A percentile compares a stretch with the other conserved stretches of the same genome.
Conservation (phyloP, 202 grass and related monocot genomes). For the Saccharum hybrid region DNA sequence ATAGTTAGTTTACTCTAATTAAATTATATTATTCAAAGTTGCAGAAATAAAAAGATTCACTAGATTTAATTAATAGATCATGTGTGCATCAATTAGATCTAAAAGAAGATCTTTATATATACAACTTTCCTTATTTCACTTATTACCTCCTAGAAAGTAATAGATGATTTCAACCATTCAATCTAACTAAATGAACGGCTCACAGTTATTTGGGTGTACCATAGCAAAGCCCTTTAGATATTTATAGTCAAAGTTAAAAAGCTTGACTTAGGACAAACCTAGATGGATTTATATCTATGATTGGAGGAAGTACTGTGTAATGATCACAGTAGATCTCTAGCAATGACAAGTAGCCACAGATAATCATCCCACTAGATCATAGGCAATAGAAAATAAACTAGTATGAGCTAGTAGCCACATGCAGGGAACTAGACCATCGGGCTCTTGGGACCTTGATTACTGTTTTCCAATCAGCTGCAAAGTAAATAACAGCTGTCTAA, state of each 20-base stretch:
- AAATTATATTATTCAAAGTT: no score
- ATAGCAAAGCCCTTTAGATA: background rate
- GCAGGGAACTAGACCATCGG: slow-evolving; percentile 3
- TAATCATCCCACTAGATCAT: background rate
- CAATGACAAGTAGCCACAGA: slow-evolving; percentile 13
- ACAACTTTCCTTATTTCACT: no score
- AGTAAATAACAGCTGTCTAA: background rate
- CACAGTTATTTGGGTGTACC: no score
- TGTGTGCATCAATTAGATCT: no score
- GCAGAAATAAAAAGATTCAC: no score
- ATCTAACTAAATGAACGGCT: no score
- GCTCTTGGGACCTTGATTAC: slow-evolving; percentile 5
- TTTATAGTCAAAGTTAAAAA: background rate
- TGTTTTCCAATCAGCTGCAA: background rate
- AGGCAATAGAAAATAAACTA: slow-evolving; percentile 15
- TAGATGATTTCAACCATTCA: no score
- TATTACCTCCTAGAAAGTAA: no score
- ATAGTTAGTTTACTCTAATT: no score
- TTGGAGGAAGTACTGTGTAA: background rate
- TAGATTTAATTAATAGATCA: no score
- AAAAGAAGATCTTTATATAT: no score
- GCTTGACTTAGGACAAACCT: background rate
- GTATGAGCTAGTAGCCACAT: slow-evolving; percentile 20
- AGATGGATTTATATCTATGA: background rate
- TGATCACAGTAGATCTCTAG: slow-evolving; percentile 17